Base-by-base conservation (phyloP, 1,284 basidiomycete genomes). In the Schizophyllum amplum region DNA sequence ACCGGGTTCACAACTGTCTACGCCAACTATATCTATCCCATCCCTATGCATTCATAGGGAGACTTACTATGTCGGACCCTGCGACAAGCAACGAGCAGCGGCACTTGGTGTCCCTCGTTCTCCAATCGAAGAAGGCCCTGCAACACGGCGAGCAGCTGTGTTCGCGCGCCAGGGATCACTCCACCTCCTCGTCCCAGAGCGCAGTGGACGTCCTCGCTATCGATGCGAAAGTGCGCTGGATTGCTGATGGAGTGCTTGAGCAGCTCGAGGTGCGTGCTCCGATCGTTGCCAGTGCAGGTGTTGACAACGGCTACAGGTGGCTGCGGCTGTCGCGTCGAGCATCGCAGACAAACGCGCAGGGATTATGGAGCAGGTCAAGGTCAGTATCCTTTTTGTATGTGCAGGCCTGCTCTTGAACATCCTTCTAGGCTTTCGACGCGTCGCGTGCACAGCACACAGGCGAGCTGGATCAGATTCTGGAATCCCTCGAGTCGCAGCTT, bases 41-140 rank as follows among this genome's bases (percentile, higher is more conserved):
- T n/a, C n/a, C n/a, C n/a, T n/a, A n/a, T n/a, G n/a, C n/a, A n/a
- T n/a, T n/a, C n/a, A n/a, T n/a, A n/a, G n/a, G n/a, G n/a, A n/a
- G n/a, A n/a, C n/a, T n/a, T n/a, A n/a, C n/a, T 42, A 42, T 42
- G 33, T 9, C 33, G 2, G 33, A 42, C 4, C 11, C 33, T 13
- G 17, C 7, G 17, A 42, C 33, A 17, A 42, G 17, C 7, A 42
- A 50, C 22, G 71, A 75, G 52, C 75, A 75, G 52, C 75, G 81
- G 5, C 77, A 86, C 60, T 78, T 91, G 22, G 79, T 87, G 42
- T 82, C 86, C n/a, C 79, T 91, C 7, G 86, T 88, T 6, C 69
- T 86, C 1, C 83, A 88, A 63, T 90, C 89, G 0, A 87, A 90
- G 76, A 87, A 87, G 63, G 89, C 87, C 0, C 76, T 91, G 4